phyloP scores from a whole-genome alignment of 2,329 filamentous ascomycete genomes.

The Metarhizium rileyi region DNA sequence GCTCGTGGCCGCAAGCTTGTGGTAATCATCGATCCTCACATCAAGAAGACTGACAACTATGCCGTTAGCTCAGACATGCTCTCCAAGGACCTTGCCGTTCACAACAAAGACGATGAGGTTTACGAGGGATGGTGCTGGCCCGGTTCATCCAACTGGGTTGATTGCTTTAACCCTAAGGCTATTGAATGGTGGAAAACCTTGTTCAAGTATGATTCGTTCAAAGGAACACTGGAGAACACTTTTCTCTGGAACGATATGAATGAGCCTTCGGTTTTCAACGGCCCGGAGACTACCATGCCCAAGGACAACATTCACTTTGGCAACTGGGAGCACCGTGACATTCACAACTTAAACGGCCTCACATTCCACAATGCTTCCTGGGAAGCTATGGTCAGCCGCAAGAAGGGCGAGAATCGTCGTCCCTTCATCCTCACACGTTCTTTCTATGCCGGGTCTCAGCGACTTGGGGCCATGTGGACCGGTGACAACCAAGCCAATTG shows the following conservation, averaged over 20 bases:
- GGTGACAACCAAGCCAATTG: conserved; percentile 93
- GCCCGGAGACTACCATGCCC: conserved; percentile 95
- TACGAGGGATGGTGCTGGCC: conserved; percentile 99
- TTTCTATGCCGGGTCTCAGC: conserved; percentile 86
- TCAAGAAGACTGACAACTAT: conserved; percentile 84
- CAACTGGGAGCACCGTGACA: conserved; percentile 91
- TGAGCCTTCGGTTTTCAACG: conserved; percentile 97
- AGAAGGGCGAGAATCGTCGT: conserved; percentile 73
- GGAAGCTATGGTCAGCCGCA: conserved; percentile 71
- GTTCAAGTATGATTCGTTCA: conserved; percentile 82
- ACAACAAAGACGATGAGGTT: conserved; percentile 79
- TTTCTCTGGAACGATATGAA: conserved; percentile 99
- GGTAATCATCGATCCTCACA: conserved; percentile 91
- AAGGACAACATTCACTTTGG: conserved; percentile 92
- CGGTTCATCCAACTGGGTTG: conserved; percentile 91
- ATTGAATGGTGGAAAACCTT: conserved; percentile 84
- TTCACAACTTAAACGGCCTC: conserved; percentile 93
- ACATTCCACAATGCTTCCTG: conserved; percentile 94
- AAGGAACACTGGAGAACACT: conserved; percentile 74
- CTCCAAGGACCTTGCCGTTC: conserved; percentile 71
- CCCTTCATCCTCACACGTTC: conserved; percentile 90
- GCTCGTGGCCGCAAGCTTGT: conserved; percentile 82
- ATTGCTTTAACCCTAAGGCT: conserved; percentile 89
- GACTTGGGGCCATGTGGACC: conserved; percentile 94
- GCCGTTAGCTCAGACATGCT: conserved; percentile 70